Evolutionary conservation across 495 filamentous ascomycete genomes (phyloP).

Genomic region (Aspergillus cristatus): DNA sequence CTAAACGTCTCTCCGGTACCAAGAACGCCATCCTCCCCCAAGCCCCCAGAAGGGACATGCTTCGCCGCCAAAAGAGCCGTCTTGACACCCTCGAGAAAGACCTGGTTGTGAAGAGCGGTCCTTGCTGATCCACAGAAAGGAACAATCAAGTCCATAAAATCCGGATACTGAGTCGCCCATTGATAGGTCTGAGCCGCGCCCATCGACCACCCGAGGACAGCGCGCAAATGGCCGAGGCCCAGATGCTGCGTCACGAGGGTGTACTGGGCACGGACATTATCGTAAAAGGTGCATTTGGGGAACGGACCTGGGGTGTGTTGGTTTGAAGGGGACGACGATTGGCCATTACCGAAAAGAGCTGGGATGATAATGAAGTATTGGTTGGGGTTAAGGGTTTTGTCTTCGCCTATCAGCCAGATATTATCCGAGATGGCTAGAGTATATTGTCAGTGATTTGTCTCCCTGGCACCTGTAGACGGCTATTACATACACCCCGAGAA

Average conservation of each 20-base stretch:
- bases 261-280: constrained; percentile 62
- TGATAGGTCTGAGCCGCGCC: constrained; percentile 59
- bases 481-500: constrained; percentile 47
- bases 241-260: constrained; percentile 54
- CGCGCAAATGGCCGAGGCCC: constrained; percentile 49
- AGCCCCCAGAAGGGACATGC: constrained; percentile 40
- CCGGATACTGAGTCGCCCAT: constrained; percentile 64
- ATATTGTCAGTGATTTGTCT: constrained; percentile 1
- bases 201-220: constrained; percentile 65
- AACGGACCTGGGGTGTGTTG: constrained; percentile 46
- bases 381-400: constrained; percentile 49
- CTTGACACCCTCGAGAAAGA: constrained; percentile 67
- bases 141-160: constrained; percentile 55
- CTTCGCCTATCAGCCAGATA: constrained; percentile 55
- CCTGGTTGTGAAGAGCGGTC: constrained; percentile 61
- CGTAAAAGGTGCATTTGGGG: constrained; percentile 54
- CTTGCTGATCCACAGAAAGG: constrained; percentile 63
- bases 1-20: constrained; percentile 28
- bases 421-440: constrained; percentile 50
- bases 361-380: constrained; percentile 63
- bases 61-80: constrained; percentile 55
- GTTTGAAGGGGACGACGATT: constrained; percentile 63
- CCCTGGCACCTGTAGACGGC: constrained; percentile 1
- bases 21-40: constrained; percentile 28
- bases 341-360: constrained; percentile 63